A percentile compares a stretch with the other conserved stretches of the same genome.
These are phyloP conservation scores for Diaporthe eres DNA, from an alignment of 2,329 filamentous ascomycete genomes.

Conservation along the genomic window DNA sequence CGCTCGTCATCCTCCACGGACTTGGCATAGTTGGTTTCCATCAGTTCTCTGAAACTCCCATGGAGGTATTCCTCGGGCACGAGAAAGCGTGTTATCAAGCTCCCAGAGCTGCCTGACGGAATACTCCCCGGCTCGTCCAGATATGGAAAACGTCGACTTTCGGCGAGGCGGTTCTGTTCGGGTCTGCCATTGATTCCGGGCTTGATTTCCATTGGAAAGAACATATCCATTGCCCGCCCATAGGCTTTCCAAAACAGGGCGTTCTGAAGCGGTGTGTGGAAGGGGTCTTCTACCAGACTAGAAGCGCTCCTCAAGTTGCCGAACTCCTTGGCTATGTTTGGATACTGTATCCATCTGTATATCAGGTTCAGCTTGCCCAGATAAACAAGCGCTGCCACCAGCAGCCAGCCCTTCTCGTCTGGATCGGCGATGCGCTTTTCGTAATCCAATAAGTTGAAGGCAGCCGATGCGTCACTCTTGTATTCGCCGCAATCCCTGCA, in stretches of 20 bases:
- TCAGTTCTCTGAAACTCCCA: background rate
- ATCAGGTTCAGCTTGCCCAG: background rate
- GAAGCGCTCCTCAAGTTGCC: background rate
- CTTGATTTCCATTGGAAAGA: background rate
- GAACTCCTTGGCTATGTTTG: background rate
- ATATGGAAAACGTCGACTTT: background rate
- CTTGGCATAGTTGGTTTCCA: background rate
- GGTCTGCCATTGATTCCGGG: background rate
- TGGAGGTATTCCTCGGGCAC: background rate
- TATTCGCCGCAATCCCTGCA: constrained; percentile 1
- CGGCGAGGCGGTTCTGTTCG: background rate
- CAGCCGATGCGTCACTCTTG: constrained; percentile 1
- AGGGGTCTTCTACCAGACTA: background rate
- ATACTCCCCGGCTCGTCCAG: background rate
- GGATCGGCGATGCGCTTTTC: background rate
- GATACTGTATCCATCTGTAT: constrained; percentile 1
- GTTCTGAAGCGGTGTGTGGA: background rate
- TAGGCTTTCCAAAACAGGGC: background rate
- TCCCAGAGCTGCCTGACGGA: background rate
- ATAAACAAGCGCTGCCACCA: constrained; percentile 2
- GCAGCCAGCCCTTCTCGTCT: background rate
- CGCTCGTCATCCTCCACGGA: background rate
- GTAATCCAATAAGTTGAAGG: background rate
- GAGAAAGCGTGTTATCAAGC: background rate
- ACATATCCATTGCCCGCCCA: background rate